Base-by-base conservation (phyloP, 192 early-diverging fungal species). In the Coemansia sp. region DNA sequence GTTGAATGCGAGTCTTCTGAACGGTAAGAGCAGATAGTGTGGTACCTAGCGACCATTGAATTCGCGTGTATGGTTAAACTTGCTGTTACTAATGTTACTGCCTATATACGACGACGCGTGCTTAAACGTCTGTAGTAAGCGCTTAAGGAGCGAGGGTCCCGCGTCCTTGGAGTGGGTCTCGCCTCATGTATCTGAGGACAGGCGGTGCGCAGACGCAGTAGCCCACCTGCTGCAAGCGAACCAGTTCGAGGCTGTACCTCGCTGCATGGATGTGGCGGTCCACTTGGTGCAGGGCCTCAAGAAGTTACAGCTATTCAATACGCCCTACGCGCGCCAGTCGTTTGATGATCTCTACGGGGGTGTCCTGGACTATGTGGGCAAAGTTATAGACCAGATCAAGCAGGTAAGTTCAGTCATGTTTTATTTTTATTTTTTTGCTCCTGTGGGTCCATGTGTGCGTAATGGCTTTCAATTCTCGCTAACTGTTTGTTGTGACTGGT, bases 241-340 rank as follows among this genome's bases (percentile, higher is more conserved):
- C 55, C 66, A 67, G 17, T 16, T 47, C 9, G 53, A 40, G 0
- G 58, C 75, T 7, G 64, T 83, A 13, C 32, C 66, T 19, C 67
- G 43, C n/a, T 21, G 14, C 1, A 74, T 77, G 75, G 69, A 75
- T 37, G 65, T 50, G 6, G 75, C 80, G 11, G 74, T 77, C 2
- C 60, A 70, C 33, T 64, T 83, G 26, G 68, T 83, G 26, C 80
- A 83, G 64, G 53, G 65, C 11, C 80, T 83, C 17, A 74, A 73
- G 39, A 49, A 30, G 43, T 60, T 83, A 11, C 73, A 77, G 50
- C 55, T 64, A 11, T 38, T 77, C 19, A 37, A 52, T 9, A 75
- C 80, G 28, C 44, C 61, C 13, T 47, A 35, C 26, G 64, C 80
- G 8, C 47, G 13, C 40, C 55, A 60, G 17, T 43, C 70, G 23